Percentiles rank a stretch among this genome's conserved stretches.
These are phyloP conservation scores for Cercis canadensis DNA, from an alignment of 306 rosid species.

Conservation along the genomic window DNA sequence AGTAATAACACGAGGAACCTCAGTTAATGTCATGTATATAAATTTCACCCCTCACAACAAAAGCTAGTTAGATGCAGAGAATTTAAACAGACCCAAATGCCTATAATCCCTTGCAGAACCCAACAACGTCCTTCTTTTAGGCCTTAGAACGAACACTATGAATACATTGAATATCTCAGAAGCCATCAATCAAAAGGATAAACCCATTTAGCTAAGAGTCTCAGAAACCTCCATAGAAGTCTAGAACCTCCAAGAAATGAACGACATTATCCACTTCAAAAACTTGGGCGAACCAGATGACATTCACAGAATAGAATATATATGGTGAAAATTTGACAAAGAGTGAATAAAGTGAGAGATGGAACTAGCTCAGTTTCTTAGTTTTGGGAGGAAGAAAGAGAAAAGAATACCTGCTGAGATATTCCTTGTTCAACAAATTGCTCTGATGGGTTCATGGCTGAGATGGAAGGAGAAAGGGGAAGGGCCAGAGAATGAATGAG, in stretches of 20 bases:
- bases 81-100: slow-evolving; percentile 13
- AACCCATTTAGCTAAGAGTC: slow-evolving; percentile 17
- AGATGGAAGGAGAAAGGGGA: slow-evolving; percentile 24
- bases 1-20: slow-evolving; percentile 16
- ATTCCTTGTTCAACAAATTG: slow-evolving; percentile 64
- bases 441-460: slow-evolving; percentile 69
- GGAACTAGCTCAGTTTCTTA: slow-evolving; percentile 15
- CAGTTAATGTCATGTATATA: not conserved
- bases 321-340: not conserved
- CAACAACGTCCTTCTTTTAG: not conserved
- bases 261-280: too few relatives aligned
- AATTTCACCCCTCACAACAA: slow-evolving; percentile 9
- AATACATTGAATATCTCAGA: not conserved
- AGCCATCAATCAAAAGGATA: not conserved
- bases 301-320: slow-evolving; percentile 16
- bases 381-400: slow-evolving; percentile 6
- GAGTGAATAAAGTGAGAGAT: slow-evolving; percentile 4
- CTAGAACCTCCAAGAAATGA: not conserved
- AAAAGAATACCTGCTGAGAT: slow-evolving; percentile 61
- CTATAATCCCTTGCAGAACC: slow-evolving; percentile 13
- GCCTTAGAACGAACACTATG: not conserved
- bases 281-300: slow-evolving; percentile 21
- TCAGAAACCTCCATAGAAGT: slow-evolving; percentile 6
- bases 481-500: slow-evolving; percentile 47
- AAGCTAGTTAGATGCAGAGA: slow-evolving; percentile 5